Conservation (phyloP, 1,284 basidiomycete genomes). For the Trichosporon sp. region DNA sequence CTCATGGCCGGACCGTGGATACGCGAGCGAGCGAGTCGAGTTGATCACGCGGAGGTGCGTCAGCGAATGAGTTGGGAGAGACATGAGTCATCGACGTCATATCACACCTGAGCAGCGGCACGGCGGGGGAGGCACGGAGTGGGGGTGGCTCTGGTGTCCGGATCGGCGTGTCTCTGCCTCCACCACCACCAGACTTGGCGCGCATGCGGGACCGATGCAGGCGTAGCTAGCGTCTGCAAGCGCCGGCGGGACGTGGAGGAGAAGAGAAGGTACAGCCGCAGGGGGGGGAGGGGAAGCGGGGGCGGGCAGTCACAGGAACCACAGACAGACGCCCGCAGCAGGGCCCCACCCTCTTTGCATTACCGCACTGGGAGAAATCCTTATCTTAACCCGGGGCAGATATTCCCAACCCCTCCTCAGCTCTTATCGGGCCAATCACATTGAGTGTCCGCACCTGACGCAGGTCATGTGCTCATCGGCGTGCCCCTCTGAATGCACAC, state of each 20-base stretch:
- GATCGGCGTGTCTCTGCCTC: conserved; percentile 1
- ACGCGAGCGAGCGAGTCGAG: too few relatives aligned
- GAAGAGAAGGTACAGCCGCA: not conserved
- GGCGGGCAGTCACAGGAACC: not conserved
- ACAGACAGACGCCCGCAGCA: not conserved
- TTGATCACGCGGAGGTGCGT: not conserved
- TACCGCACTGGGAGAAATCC: not conserved
- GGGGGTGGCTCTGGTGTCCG: not conserved
- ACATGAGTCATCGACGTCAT: not conserved
- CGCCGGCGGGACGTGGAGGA: not conserved
- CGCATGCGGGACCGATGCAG: too few relatives aligned
- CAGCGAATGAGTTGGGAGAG: too few relatives aligned
- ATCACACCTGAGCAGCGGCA: not conserved
- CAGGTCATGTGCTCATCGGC: conserved; percentile 4
- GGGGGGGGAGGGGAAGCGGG: not conserved
- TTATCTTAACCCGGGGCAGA: not conserved
- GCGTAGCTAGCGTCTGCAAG: not conserved
- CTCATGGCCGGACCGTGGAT: not conserved
- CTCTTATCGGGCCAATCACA: conserved; percentile 9
- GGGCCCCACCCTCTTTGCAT: not conserved
- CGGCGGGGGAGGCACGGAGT: not conserved
- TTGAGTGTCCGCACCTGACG: not conserved
- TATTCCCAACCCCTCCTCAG: not conserved
- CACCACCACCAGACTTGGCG: too few relatives aligned
- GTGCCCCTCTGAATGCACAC: not conserved